Conservation (phyloP, 2,329 filamentous ascomycete genomes). For the Lomentospora prolificans region DNA sequence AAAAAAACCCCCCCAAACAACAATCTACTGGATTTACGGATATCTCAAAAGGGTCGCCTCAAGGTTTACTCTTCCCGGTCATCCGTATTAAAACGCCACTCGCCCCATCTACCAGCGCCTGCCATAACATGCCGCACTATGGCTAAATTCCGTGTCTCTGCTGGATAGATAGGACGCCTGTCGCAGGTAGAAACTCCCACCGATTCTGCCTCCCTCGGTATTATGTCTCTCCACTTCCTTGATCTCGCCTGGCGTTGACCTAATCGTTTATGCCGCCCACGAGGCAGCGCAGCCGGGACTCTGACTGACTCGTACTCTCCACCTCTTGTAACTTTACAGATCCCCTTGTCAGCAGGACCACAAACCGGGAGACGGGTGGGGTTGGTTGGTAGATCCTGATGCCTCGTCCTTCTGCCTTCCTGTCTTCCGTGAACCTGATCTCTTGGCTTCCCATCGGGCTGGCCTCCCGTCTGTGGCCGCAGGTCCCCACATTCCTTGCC, state of each 20-base stretch:
- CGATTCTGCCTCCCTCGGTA: not conserved
- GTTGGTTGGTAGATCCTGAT: not conserved
- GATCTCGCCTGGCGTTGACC: not conserved
- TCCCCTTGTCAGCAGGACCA: not conserved
- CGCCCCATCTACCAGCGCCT: not conserved
- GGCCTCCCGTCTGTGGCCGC: not conserved
- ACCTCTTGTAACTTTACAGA: not conserved
- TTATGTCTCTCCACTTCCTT: not conserved
- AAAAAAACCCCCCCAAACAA: too few relatives aligned
- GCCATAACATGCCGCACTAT: constrained; percentile 3
- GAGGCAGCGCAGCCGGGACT: not conserved
- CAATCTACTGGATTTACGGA: too few relatives aligned
- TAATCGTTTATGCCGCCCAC: not conserved
- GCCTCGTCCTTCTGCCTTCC: not conserved
- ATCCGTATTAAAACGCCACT: not conserved
- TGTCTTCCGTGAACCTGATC: not conserved
- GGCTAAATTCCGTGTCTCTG: not conserved
- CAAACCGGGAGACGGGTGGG: not conserved
- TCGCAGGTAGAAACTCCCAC: constrained; percentile 1
- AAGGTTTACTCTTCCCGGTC: not conserved
- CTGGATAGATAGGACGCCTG: not conserved
- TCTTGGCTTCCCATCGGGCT: not conserved
- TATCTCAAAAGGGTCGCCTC: not conserved
- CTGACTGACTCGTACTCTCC: not conserved
- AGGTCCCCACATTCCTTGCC: not conserved